These are phyloP conservation scores for Hypoxylon sp. DNA, from an alignment of 2,329 filamentous ascomycete genomes.

Conservation along the genomic window DNA sequence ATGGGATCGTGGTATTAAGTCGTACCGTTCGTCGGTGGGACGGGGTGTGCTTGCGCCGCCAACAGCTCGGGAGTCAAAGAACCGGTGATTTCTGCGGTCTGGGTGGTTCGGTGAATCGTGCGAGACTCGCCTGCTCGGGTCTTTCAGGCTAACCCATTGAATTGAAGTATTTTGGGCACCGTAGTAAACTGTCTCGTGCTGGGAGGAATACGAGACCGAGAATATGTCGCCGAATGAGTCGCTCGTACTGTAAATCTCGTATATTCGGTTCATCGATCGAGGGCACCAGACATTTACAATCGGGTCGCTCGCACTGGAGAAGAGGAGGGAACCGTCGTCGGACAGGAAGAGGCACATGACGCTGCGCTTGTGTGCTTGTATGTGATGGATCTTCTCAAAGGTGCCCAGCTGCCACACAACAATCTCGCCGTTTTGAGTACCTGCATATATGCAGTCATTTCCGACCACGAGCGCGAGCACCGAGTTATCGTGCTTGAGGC, in stretches of 20 bases:
- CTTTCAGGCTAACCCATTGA: conserved; percentile 85
- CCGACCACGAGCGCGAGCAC: conserved; percentile 86
- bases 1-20: conserved; percentile 60
- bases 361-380: conserved; percentile 91
- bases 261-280: conserved; percentile 75
- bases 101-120: conserved; percentile 75
- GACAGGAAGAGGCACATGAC: conserved; percentile 87
- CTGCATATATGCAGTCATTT: conserved; percentile 83
- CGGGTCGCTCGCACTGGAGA: conserved; percentile 92
- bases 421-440: conserved; percentile 93
- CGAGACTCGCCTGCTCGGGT: conserved; percentile 65
- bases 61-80: conserved; percentile 90
- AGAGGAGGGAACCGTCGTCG: conserved; percentile 75
- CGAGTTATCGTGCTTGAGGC: conserved; percentile 77
- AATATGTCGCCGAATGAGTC: conserved; percentile 94
- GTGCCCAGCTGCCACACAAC: conserved; percentile 89
- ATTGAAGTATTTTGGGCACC: conserved; percentile 95
- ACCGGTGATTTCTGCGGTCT: conserved; percentile 80
- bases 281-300: conserved; percentile 95
- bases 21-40: conserved; percentile 67
- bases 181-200: conserved; percentile 83
- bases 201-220: conserved; percentile 86
- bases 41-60: conserved; percentile 81
- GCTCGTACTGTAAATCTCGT: conserved; percentile 91
- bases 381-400: conserved; percentile 78